These are phyloP conservation scores for Pseudoscleropodium purum DNA, from an alignment of 225 moss, liverwort and hornwort species.

Conservation along the genomic window DNA sequence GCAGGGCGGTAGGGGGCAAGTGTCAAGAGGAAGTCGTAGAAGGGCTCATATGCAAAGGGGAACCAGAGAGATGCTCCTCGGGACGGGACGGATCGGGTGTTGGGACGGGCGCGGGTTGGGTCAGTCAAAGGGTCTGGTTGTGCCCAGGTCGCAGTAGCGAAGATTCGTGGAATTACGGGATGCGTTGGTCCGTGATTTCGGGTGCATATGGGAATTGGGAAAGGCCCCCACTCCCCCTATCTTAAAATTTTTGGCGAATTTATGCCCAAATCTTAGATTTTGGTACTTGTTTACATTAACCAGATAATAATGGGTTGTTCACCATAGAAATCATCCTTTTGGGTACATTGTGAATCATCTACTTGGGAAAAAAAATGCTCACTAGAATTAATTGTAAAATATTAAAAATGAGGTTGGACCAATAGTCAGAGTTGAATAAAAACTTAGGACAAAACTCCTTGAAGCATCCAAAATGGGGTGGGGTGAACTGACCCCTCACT, in stretches of 20 bases:
- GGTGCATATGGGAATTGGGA: neutral
- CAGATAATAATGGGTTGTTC: accelerated
- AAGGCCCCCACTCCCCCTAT: no score
- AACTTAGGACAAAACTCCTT: neutral
- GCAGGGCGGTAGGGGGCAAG: neutral
- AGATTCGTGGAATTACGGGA: constrained; percentile 5
- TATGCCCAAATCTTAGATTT: neutral
- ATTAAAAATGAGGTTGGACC: neutral
- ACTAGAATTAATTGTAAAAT: neutral
- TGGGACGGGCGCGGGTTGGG: neutral
- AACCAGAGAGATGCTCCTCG: constrained; percentile 15
- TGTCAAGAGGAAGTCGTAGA: accelerated
- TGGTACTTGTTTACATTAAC: neutral
- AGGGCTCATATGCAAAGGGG: constrained; percentile 1
- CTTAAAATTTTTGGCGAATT: neutral
- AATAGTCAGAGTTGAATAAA: no score
- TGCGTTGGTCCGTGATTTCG: neutral
- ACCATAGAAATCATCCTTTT: neutral
- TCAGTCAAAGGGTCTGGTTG: neutral
- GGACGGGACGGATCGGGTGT: neutral
- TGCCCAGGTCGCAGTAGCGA: neutral
- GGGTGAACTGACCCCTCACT: no score
- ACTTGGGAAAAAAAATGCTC: neutral
- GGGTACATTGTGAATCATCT: neutral
- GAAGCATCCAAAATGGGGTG: neutral